Conservation (phyloP, 2,329 filamentous ascomycete species). For the Corynespora cassiicola region DNA sequence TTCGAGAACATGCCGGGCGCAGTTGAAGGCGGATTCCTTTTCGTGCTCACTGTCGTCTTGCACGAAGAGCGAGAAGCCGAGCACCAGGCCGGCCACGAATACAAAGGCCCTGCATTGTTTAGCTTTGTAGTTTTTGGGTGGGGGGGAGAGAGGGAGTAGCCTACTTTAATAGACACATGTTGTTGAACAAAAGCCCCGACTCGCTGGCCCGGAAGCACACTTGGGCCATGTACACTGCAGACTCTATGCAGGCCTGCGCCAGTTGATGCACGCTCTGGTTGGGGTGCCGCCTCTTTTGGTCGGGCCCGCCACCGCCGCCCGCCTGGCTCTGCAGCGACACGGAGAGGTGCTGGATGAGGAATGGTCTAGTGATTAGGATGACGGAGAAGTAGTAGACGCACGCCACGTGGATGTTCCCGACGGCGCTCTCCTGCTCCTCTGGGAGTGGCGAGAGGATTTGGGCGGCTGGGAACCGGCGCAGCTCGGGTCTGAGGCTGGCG, state of each 20-base stretch:
- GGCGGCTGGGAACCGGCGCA: no score
- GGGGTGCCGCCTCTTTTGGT: no score
- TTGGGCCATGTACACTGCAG: conserved; percentile 62
- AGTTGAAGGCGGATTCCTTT: conserved; percentile 57
- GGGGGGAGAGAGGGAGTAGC: conserved; percentile 14
- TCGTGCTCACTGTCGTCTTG: conserved; percentile 52
- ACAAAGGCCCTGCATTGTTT: conserved; percentile 53
- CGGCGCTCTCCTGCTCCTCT: conserved; percentile 23
- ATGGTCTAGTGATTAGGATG: conserved; percentile 62
- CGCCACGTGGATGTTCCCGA: conserved; percentile 62
- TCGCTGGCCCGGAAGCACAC: conserved; percentile 59
- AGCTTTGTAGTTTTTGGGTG: conserved; percentile 1
- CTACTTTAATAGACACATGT: conserved; percentile 67
- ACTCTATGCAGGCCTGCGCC: conserved; percentile 62
- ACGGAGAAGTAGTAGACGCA: conserved; percentile 67
- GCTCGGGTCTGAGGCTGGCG: conserved; percentile 48
- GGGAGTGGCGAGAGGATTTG: no score
- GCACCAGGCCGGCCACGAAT: conserved; percentile 63
- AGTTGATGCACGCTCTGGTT: conserved; percentile 37
- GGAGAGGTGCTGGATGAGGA: conserved; percentile 56
- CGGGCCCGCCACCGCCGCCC: no score
- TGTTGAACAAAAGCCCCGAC: conserved; percentile 55
- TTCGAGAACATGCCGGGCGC: conserved; percentile 58
- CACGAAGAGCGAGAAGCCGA: conserved; percentile 64
- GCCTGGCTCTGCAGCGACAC: conserved; percentile 27